These are phyloP conservation scores for Botrytis byssoidea DNA, from an alignment of 2,329 filamentous ascomycete species.

Conservation along the genomic window DNA sequence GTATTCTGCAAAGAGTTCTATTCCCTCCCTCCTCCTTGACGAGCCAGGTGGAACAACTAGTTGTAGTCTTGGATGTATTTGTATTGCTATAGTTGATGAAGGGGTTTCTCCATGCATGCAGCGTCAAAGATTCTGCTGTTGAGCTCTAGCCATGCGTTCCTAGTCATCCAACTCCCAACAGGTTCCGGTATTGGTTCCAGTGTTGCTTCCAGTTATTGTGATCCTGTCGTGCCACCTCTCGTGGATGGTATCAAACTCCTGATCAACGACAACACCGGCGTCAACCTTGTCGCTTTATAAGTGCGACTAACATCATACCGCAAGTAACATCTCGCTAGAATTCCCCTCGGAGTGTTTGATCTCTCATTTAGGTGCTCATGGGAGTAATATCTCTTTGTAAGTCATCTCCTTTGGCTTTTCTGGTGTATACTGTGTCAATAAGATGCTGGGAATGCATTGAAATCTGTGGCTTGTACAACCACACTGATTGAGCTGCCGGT, in stretches of 20 bases:
- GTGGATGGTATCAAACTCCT: neutral
- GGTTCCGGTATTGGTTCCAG: no score
- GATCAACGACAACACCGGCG: neutral
- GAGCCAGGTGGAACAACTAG: neutral
- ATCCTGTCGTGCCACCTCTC: neutral
- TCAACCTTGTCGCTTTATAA: neutral
- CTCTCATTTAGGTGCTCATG: neutral
- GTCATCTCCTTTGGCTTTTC: neutral
- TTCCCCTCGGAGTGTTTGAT: neutral
- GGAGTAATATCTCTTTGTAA: neutral
- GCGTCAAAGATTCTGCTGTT: neutral
- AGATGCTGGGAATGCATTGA: neutral
- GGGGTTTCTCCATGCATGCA: neutral
- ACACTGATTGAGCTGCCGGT: neutral
- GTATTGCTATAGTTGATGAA: neutral
- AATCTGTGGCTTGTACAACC: neutral
- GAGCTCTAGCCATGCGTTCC: neutral
- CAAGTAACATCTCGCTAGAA: neutral
- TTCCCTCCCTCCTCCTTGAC: neutral
- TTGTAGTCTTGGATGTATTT: neutral
- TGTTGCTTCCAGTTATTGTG: neutral
- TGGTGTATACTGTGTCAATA: neutral
- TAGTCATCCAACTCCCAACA: no score
- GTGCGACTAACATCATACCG: neutral
- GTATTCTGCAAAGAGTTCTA: neutral